Percentiles rank a stretch among this genome's conserved stretches.
Conservation (phyloP, 1,284 basidiomycete genomes). For the Pulveroboletus sp. region DNA sequence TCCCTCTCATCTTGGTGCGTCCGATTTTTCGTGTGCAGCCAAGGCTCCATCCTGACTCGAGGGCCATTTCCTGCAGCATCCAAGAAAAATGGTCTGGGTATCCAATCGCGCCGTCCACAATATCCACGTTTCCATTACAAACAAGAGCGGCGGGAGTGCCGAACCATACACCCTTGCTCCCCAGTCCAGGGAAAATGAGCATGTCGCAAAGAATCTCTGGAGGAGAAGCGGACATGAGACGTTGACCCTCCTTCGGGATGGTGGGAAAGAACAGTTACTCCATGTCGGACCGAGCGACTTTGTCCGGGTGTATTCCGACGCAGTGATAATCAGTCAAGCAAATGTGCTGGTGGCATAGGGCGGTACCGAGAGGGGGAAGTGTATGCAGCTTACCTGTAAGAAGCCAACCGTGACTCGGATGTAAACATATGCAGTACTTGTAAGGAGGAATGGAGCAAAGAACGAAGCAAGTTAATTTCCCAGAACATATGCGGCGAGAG, state of each 20-base stretch:
- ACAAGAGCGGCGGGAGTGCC: constrained; percentile 3
- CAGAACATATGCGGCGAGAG: too few relatives aligned
- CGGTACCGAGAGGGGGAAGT: neutral
- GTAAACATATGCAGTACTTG: too few relatives aligned
- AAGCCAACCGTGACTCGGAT: too few relatives aligned
- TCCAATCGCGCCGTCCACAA: constrained; percentile 7
- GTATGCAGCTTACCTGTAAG: neutral
- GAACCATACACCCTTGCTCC: neutral
- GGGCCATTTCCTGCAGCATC: neutral
- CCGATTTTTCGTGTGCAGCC: too few relatives aligned
- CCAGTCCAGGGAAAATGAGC: neutral
- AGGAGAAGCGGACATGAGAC: constrained; percentile 11
- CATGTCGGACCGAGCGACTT: constrained; percentile 13
- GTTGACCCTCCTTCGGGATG: constrained; percentile 7
- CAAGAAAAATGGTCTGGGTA: constrained; percentile 20
- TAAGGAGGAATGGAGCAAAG: too few relatives aligned
- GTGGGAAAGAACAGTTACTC: constrained; percentile 11
- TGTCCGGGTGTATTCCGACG: constrained; percentile 16
- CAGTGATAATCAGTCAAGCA: constrained; percentile 12
- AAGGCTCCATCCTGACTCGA: neutral
- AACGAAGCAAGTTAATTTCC: too few relatives aligned
- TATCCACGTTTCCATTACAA: constrained; percentile 11
- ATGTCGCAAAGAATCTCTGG: constrained; percentile 3
- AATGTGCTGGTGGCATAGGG: neutral
- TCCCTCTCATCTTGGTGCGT: neutral